These are phyloP conservation scores for Colletotrichum eremochloae DNA, from an alignment of 2,329 filamentous ascomycete genomes.

Conservation along the genomic window DNA sequence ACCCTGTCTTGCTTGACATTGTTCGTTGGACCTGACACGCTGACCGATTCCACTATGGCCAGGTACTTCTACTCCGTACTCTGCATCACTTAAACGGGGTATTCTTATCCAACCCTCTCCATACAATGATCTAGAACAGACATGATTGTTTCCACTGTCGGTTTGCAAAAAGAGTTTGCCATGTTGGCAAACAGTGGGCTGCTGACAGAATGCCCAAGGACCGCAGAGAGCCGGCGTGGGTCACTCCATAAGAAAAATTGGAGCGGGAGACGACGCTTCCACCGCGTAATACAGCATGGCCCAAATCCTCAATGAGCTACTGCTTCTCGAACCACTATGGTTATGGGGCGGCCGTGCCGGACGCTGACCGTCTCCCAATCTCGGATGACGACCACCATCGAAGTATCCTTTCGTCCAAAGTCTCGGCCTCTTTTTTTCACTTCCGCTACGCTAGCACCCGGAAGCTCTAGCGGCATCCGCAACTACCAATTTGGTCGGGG, in stretches of 20 bases:
- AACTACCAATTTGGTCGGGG: slow-evolving; percentile 19
- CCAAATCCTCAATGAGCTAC: neutral
- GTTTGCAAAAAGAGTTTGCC: slow-evolving; percentile 2
- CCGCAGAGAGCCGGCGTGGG: slow-evolving; percentile 12
- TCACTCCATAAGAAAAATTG: neutral
- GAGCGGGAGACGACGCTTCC: neutral
- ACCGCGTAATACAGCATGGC: neutral
- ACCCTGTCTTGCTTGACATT: slow-evolving; percentile 34
- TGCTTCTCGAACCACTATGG: slow-evolving; percentile 16
- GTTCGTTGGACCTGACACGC: neutral
- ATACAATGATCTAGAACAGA: slow-evolving; percentile 3
- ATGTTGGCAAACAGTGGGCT: slow-evolving; percentile 26
- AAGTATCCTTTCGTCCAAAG: slow-evolving; percentile 6
- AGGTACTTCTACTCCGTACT: neutral
- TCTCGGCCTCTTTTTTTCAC: slow-evolving; percentile 9
- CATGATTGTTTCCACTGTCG: neutral
- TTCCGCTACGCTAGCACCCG: slow-evolving; percentile 3
- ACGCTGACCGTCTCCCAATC: slow-evolving; percentile 22
- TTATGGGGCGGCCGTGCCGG: slow-evolving; percentile 8
- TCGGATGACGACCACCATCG: slow-evolving; percentile 12
- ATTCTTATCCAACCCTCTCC: neutral
- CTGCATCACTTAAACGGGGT: neutral
- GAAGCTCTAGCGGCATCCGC: slow-evolving; percentile 25
- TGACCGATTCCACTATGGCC: neutral
- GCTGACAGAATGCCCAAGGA: slow-evolving; percentile 31